Evolutionary conservation across 2,329 filamentous ascomycete genomes (phyloP).

Genomic region (Colletotrichum tropicale): DNA sequence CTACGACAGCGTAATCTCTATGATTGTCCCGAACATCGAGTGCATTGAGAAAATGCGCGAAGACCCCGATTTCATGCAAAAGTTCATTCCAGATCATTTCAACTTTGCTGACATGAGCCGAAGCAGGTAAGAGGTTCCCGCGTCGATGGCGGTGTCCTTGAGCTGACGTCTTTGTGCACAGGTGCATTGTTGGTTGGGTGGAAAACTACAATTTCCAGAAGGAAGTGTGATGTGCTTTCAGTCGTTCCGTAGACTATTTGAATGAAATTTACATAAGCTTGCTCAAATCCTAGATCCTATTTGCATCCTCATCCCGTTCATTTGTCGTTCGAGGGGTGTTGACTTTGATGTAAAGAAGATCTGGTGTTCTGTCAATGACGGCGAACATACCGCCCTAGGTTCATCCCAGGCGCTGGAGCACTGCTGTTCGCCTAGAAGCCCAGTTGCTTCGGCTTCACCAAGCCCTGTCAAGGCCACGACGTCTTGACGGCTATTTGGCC

Average conservation of each 20-base stretch:
- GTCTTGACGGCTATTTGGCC: background rate
- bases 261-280: background rate
- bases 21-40: background rate
- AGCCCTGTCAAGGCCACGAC: background rate
- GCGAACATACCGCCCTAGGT: background rate
- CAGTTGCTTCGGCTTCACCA: background rate
- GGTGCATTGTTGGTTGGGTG: background rate
- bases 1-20: background rate
- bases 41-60: conserved; percentile 4
- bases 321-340: rapidly evolving
- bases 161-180: background rate
- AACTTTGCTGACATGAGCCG: conserved; percentile 6
- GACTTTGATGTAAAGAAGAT: background rate
- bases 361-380: background rate
- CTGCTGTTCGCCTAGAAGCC: background rate
- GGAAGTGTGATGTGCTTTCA: background rate
- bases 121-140: background rate
- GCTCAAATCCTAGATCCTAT: background rate
- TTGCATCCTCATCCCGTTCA: background rate
- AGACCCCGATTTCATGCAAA: background rate
- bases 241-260: background rate
- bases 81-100: conserved; percentile 2
- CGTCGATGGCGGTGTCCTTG: background rate
- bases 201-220: background rate
- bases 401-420: background rate